Evolutionary conservation across 805 yeast genomes (phyloP), one percentile per base, ranked within the genome.

Genomic region (Wickerhamiella qilinensis): DNA sequence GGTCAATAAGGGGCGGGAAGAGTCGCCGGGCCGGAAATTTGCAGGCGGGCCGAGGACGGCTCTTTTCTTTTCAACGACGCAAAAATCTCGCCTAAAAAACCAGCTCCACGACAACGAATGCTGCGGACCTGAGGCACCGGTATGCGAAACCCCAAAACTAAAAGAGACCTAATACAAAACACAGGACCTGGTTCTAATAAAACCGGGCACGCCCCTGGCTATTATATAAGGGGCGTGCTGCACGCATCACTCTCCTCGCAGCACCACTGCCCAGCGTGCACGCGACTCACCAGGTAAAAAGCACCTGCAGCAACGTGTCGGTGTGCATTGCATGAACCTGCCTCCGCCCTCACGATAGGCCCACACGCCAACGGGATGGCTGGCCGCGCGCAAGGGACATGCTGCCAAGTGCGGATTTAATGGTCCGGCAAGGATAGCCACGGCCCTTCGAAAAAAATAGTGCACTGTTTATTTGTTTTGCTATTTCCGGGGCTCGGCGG

Each of bases 301-400:
- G 25, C 25, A 11, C 25, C 6, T 22, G 25, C 25, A 22, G 25
- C 25, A 22, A 22, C 9, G 8, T 77, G 35, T 85, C 54, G 0
- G 94, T 93, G 59, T 91, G 96, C 53, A 82, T 61, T 0, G 96
- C 95, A 4, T 69, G 60, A 2, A 78, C 77, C 53, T 91, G 98
- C 25, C 25, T 22, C 25, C 25, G 9, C 25, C 9, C 25, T 22
- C 25, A 11, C 25, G 9, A 22, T 6, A 7, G 25, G 25, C 9
- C 25, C 9, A 11, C 9, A 6, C 25, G 25, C 25, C 9, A 22
- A 22, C 11, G 25, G 25, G 25, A 6, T 7, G 9, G 25, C 25
- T 6, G 25, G 25, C 25, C 6, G 25, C 25, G 9, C 9, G 25
- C 6, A 22, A n/a, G n/a, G n/a, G n/a, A n/a, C n/a, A n/a, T n/a